Evolutionary conservation across 768 basidiomycete genomes (phyloP).

Genomic region (Calvatia gigantea): DNA sequence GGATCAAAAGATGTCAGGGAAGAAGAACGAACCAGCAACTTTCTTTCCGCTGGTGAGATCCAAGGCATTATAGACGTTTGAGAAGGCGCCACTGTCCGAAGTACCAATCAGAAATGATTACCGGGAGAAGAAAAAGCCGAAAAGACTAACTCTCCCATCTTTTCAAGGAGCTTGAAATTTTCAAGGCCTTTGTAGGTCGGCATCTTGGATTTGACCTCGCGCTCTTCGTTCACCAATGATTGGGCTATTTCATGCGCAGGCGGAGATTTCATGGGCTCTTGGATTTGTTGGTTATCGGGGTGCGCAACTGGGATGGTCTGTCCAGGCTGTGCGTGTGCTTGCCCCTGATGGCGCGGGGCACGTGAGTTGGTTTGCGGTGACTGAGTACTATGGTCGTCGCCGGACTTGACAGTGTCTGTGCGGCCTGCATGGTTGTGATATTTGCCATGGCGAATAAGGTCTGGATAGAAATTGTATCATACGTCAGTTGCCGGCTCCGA

Average conservation of each 20-base stretch:
- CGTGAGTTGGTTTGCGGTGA: slow-evolving; percentile 21
- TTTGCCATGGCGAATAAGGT: slow-evolving; percentile 82
- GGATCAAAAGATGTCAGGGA: slow-evolving; percentile 9
- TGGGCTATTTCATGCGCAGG: slow-evolving; percentile 48
- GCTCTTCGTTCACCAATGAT: slow-evolving; percentile 72
- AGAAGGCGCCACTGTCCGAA: slow-evolving; percentile 80
- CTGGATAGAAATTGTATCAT: slow-evolving; percentile 33
- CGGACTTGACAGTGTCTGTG: slow-evolving; percentile 8
- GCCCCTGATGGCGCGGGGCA: slow-evolving; percentile 27
- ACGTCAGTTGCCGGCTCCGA: slow-evolving; percentile 12
- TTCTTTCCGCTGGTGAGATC: slow-evolving; percentile 72
- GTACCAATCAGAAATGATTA: slow-evolving; percentile 16
- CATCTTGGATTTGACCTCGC: slow-evolving; percentile 71
- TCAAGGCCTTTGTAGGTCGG: slow-evolving; percentile 86
- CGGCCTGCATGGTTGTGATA: slow-evolving; percentile 43
- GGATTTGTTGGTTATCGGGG: slow-evolving; percentile 20
- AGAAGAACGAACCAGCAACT: slow-evolving; percentile 66
- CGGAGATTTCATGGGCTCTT: slow-evolving; percentile 25
- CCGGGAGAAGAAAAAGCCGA: slow-evolving; percentile 16
- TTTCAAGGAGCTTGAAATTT: slow-evolving; percentile 68
- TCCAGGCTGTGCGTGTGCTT: slow-evolving; percentile 25
- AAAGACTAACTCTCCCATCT: slow-evolving; percentile 88
- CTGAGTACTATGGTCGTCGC: slow-evolving; percentile 19
- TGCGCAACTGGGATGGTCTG: slow-evolving; percentile 18
- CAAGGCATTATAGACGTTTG: slow-evolving; percentile 94